Percentiles rank a stretch among this genome's conserved stretches.
phyloP scores from a whole-genome alignment of 495 filamentous ascomycete species.

The Daldinia caldariorum region DNA sequence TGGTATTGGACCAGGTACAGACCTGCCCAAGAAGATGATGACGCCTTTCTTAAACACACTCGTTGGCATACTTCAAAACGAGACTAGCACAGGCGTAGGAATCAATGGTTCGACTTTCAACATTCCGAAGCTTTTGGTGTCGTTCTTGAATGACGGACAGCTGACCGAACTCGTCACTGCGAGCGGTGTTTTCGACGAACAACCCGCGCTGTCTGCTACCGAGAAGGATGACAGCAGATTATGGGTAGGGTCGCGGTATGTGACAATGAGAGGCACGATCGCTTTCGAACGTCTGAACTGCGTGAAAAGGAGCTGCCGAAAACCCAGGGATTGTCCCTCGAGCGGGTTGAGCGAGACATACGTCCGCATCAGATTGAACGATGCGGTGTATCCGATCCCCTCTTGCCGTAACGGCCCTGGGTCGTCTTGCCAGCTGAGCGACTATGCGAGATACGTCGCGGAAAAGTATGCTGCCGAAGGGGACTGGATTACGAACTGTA shows the following conservation, averaged over 20 bases:
- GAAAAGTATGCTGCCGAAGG: slow-evolving; percentile 56
- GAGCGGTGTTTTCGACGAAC: slow-evolving; percentile 63
- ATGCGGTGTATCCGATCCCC: slow-evolving; percentile 63
- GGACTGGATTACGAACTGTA: slow-evolving; percentile 56
- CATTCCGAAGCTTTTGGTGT: slow-evolving; percentile 60
- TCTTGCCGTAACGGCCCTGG: slow-evolving; percentile 60
- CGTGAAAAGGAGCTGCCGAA: slow-evolving; percentile 1
- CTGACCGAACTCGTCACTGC: slow-evolving; percentile 64
- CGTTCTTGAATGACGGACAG: slow-evolving; percentile 69
- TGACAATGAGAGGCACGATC: slow-evolving; percentile 67
- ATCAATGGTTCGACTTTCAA: slow-evolving; percentile 52
- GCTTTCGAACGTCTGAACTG: slow-evolving; percentile 63
- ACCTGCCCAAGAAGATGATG: slow-evolving; percentile 59
- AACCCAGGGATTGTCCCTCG: background rate
- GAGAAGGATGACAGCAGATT: slow-evolving; percentile 51
- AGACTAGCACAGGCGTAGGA: slow-evolving; percentile 54
- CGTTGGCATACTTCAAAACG: slow-evolving; percentile 57
- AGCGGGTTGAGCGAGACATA: slow-evolving; percentile 40
- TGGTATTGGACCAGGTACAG: slow-evolving; percentile 62
- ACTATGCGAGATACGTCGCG: slow-evolving; percentile 58
- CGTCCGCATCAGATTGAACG: slow-evolving; percentile 62
- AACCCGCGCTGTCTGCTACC: slow-evolving; percentile 54
- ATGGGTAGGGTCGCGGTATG: slow-evolving; percentile 57
- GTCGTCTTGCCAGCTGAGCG: slow-evolving; percentile 54
- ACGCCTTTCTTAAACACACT: slow-evolving; percentile 62